Evolutionary conservation across 225 moss, liverwort and hornwort genomes (phyloP).

Genomic region (Takakia lepidozioides): DNA sequence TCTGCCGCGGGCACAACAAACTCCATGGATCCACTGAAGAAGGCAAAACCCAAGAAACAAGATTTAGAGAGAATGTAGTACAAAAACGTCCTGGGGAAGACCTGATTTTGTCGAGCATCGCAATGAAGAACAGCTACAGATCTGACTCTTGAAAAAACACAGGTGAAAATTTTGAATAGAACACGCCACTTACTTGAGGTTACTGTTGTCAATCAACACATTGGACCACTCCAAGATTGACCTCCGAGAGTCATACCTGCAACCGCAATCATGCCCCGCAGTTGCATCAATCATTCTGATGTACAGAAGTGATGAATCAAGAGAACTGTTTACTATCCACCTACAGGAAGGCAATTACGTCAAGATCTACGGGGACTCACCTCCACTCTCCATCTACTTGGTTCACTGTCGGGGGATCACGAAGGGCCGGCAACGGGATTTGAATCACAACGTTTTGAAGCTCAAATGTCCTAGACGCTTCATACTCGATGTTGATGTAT

Average conservation of each 20-base stretch:
- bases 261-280: no score
- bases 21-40: conserved; percentile 86
- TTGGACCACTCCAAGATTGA: conserved; percentile 89
- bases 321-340: no score
- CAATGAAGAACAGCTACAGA: no score
- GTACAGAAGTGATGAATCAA: no score
- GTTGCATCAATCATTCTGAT: no score
- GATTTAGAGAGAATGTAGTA: no score
- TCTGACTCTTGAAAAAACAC: no score
- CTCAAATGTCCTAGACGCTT: conserved; percentile 72
- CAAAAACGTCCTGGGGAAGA: no score
- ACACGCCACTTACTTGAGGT: conserved; percentile 58
- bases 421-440: conserved; percentile 86
- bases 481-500: conserved; percentile 89
- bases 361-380: no score
- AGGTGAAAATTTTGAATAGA: neutral
- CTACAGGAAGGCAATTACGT: no score
- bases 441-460: conserved; percentile 87
- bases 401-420: conserved; percentile 73
- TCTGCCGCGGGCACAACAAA: conserved; percentile 94
- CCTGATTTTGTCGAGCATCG: no score
- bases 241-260: conserved; percentile 59
- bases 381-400: conserved; percentile 97
- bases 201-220: conserved; percentile 85
- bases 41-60: neutral